Conservation (phyloP, 2,329 filamentous ascomycete species). For the Aspergillus pseudoglaucus region DNA sequence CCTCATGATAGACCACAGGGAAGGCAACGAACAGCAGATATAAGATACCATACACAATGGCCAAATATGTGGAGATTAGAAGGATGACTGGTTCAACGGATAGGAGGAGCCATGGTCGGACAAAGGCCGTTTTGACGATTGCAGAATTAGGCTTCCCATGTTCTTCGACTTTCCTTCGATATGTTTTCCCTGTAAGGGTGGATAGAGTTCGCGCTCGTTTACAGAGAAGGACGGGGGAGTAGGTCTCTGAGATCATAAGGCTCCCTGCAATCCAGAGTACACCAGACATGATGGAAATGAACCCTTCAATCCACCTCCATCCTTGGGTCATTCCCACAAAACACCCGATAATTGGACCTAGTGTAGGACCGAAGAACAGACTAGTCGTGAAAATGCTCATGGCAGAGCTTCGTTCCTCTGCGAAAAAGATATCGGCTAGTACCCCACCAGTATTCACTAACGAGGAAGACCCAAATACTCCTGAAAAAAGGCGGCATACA, state of each 20-base stretch:
- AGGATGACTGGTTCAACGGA: conserved; percentile 25
- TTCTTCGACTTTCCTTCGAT: conserved; percentile 21
- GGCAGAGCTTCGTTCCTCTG: conserved; percentile 48
- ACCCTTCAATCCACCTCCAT: conserved; percentile 26
- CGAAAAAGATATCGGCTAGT: conserved; percentile 54
- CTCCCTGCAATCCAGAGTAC: conserved; percentile 19
- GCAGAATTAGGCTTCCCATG: conserved; percentile 12
- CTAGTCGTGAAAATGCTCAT: conserved; percentile 60
- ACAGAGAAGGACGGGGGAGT: conserved; percentile 23
- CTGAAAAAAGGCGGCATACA: conserved; percentile 58
- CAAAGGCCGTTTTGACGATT: conserved; percentile 19
- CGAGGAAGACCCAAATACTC: conserved; percentile 53
- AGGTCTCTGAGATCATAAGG: conserved; percentile 23
- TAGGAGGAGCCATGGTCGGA: conserved; percentile 24
- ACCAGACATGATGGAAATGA: conserved; percentile 23
- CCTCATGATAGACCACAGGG: conserved; percentile 23
- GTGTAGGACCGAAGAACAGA: conserved; percentile 49
- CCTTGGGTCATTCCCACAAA: conserved; percentile 24
- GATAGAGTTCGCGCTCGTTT: conserved; percentile 20
- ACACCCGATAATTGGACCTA: conserved; percentile 24
- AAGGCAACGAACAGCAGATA: conserved; percentile 27
- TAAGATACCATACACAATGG: conserved; percentile 24
- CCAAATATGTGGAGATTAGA: conserved; percentile 23
- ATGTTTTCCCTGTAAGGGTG: conserved; percentile 19
- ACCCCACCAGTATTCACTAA: conserved; percentile 39